Conservation (phyloP, 2,329 filamentous ascomycete genomes). For the Penicillium sp. region DNA sequence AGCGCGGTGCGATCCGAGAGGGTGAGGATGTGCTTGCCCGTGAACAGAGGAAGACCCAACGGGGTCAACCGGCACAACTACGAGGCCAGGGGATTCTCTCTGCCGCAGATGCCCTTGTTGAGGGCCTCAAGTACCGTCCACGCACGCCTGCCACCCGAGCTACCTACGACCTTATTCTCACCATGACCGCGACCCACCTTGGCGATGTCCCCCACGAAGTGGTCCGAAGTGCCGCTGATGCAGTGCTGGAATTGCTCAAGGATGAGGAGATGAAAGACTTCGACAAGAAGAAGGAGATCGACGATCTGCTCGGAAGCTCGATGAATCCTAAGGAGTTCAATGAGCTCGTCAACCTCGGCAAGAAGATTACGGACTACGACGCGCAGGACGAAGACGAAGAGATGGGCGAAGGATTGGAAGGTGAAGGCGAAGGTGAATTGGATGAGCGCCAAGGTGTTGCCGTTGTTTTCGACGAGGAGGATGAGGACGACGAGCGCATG, state of each 20-base stretch:
- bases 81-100: conserved; percentile 70
- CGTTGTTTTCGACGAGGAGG: conserved; percentile 92
- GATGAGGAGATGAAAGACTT: conserved; percentile 94
- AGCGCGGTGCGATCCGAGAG: conserved; percentile 67
- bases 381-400: conserved; percentile 91
- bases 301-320: conserved; percentile 77
- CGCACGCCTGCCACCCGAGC: conserved; percentile 83
- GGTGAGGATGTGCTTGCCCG: conserved; percentile 74
- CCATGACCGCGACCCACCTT: conserved; percentile 75
- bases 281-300: conserved; percentile 95
- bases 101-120: conserved; percentile 74
- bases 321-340: conserved; percentile 89
- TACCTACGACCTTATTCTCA: conserved; percentile 88
- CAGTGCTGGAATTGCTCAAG: conserved; percentile 80
- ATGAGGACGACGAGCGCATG: conserved; percentile 72
- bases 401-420: conserved; percentile 61
- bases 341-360: conserved; percentile 87
- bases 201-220: conserved; percentile 90
- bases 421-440: conserved; percentile 63
- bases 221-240: conserved; percentile 86
- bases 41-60: conserved; percentile 77
- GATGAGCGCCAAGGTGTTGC: conserved; percentile 94
- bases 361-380: conserved; percentile 98
- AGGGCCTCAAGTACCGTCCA: conserved; percentile 84
- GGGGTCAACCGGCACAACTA: conserved; percentile 60